A percentile compares a stretch with the other conserved stretches of the same genome.
These are phyloP conservation scores for Apiotrichum mycotoxinovorans DNA, from an alignment of 1,284 basidiomycete genomes.

Conservation along the genomic window DNA sequence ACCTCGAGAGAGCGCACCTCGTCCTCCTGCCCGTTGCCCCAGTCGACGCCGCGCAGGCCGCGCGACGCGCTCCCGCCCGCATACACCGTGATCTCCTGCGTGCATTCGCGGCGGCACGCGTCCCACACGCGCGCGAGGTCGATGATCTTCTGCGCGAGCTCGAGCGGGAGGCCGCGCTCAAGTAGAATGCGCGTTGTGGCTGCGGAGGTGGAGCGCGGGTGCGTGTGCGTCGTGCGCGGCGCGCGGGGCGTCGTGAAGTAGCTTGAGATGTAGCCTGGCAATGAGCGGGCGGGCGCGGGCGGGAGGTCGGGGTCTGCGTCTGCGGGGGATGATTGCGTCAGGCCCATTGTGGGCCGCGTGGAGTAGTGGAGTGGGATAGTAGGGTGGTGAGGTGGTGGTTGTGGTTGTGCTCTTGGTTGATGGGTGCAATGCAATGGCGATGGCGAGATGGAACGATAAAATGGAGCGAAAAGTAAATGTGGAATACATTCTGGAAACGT, in stretches of 20 bases:
- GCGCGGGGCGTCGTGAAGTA: slow-evolving; percentile 3
- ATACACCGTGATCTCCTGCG: slow-evolving; percentile 22
- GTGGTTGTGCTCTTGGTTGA: too few relatives aligned
- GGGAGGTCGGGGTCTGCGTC: too few relatives aligned
- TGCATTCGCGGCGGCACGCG: slow-evolving; percentile 20
- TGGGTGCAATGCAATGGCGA: too few relatives aligned
- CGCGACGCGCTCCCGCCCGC: slow-evolving; percentile 18
- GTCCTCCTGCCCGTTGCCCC: slow-evolving; percentile 29
- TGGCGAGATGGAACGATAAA: too few relatives aligned
- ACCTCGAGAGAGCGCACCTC: slow-evolving; percentile 18
- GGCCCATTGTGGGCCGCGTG: too few relatives aligned
- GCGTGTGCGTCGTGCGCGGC: slow-evolving; percentile 17
- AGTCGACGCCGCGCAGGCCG: slow-evolving; percentile 8
- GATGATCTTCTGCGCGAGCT: slow-evolving; percentile 30
- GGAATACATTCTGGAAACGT: too few relatives aligned
- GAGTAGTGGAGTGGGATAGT: too few relatives aligned
- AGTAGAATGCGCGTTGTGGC: slow-evolving; percentile 9
- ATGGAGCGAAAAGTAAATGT: too few relatives aligned
- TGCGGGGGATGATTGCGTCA: too few relatives aligned
- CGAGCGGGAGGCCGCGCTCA: slow-evolving; percentile 22
- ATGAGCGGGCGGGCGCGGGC: too few relatives aligned
- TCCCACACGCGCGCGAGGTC: slow-evolving; percentile 31
- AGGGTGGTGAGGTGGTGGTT: too few relatives aligned
- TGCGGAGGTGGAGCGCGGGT: slow-evolving; percentile 11
- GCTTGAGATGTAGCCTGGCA: too few relatives aligned